Base-by-base conservation (phyloP, 106 monocot genomes). In the Allium sativum region DNA sequence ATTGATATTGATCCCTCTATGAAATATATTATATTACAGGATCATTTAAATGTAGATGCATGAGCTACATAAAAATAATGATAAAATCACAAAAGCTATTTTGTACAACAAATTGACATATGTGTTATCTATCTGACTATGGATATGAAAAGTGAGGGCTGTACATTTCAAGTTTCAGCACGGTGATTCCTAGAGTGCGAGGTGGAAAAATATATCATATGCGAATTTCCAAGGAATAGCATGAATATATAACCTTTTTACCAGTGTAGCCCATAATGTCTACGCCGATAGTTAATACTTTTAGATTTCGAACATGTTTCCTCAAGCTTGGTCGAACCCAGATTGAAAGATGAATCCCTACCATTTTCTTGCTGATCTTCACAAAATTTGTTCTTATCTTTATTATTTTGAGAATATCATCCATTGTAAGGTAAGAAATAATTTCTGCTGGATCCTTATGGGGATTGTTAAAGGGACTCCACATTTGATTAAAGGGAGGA, bases 1-100 rank as follows among this genome's bases (percentile, higher is more conserved):
- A 96, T 84, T 45, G 95, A 77, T 68, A 90, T 78, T 20, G 90
- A 84, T 78, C 95, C 95, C 95, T 96, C 77, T 61, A 90, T 5
- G 5, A 31, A 31, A 31, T 31, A 31, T 31, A 31, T 31, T 3
- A 31, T 31, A 5, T 31, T 3, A 31, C 31, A 31, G 31, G 31
- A 31, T 31, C 31, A 31, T 31, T 31, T 31, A 31, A 31, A 31
- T 31, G 31, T 31, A 31, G 31, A 0, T 31, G 31, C 31, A 31
- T 31, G 31, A 31, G 31, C 31, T 31, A 31, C 31, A 31, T 31
- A 31, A 2, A 31, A 31, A 31, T 31, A 31, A 31, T 31, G 5
- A 31, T 31, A 31, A 31, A 31, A 31, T 5, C 31, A 31, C 31
- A 3, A 31, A 3, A 31, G 31, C 4, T 31, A 31, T 31, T 31